Conservation (phyloP, 2,329 filamentous ascomycete species). For the Fusarium acutatum region DNA sequence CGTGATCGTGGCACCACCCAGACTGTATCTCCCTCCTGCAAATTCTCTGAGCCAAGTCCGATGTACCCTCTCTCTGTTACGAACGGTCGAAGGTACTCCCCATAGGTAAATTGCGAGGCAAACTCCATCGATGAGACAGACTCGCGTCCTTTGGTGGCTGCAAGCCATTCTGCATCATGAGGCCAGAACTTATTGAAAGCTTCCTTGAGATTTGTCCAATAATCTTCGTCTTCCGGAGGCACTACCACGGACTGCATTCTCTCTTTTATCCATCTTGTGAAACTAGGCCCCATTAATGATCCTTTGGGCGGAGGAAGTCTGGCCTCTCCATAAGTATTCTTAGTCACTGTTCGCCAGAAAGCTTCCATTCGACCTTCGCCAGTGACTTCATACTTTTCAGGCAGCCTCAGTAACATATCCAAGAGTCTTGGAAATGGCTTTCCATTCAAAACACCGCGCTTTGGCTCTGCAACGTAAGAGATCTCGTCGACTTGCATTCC, state of each 20-base stretch:
- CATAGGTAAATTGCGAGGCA: neutral
- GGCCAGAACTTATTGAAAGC: neutral
- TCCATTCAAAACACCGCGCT: rapidly evolving
- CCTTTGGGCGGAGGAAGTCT: neutral
- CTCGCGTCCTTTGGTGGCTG: neutral
- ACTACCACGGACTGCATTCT: neutral
- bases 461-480: neutral
- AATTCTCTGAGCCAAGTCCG: neutral
- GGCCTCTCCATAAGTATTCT: neutral
- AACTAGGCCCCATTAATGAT: neutral
- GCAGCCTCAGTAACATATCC: neutral
- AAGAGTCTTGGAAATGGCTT: neutral
- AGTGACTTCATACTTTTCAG: neutral
- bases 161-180: neutral
- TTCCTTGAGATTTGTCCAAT: neutral
- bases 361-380: neutral
- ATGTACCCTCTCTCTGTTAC: neutral
- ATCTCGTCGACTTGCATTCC: neutral
- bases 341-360: neutral
- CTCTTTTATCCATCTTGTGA: neutral
- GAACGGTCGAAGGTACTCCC: neutral
- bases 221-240: rapidly evolving
- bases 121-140: neutral
- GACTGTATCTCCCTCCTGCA: neutral
- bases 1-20: neutral